Conservation (phyloP, 2,329 filamentous ascomycete species). For the Chrysoporthe austroafricana region DNA sequence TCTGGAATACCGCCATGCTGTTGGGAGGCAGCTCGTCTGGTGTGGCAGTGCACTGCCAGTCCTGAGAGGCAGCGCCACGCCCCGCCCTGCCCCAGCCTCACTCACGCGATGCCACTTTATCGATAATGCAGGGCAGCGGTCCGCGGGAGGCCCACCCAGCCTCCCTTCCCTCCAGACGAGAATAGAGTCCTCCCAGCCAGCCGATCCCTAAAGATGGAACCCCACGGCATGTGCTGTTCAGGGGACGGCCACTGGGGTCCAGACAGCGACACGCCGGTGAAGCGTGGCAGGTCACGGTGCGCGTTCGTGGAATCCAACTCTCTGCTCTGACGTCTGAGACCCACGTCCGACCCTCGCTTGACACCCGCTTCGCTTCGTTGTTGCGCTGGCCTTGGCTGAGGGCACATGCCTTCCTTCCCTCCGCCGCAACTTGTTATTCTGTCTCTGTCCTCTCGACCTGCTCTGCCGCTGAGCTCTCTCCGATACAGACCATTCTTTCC, state of each 20-base stretch:
- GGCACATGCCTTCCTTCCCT: slow-evolving; percentile 7
- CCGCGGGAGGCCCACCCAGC: slow-evolving; percentile 14
- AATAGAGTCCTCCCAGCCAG: slow-evolving; percentile 24
- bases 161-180: slow-evolving; percentile 19
- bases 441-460: slow-evolving; percentile 7
- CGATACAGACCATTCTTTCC: neutral
- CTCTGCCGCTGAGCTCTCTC: neutral
- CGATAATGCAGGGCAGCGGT: slow-evolving; percentile 14
- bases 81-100: slow-evolving; percentile 19
- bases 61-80: neutral
- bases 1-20: neutral
- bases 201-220: slow-evolving; percentile 18
- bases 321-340: slow-evolving; percentile 25
- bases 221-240: slow-evolving; percentile 12
- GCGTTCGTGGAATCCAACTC: neutral
- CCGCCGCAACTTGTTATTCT: slow-evolving; percentile 4
- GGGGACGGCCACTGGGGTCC: slow-evolving; percentile 4
- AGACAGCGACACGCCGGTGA: slow-evolving; percentile 14
- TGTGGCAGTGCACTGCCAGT: slow-evolving; percentile 12
- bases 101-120: slow-evolving; percentile 14
- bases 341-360: slow-evolving; percentile 17
- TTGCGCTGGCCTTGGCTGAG: slow-evolving; percentile 23
- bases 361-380: slow-evolving; percentile 18
- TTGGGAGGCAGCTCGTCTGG: slow-evolving; percentile 3
- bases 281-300: slow-evolving; percentile 10